phyloP scores from a whole-genome alignment of 805 yeast species.

The Starmerella ratchasimensis region DNA sequence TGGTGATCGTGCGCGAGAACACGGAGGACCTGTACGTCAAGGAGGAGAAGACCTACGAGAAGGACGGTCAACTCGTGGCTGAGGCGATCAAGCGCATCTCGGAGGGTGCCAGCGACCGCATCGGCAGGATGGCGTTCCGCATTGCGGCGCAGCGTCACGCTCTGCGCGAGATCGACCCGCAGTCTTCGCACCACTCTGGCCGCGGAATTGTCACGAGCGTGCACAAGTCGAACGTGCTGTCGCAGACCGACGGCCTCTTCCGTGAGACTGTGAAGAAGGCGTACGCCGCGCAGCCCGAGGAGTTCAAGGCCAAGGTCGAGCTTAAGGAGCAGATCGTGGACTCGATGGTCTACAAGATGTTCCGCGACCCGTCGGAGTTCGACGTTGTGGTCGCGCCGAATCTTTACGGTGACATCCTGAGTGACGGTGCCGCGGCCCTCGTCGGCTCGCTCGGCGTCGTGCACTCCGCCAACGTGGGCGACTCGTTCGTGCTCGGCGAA shows the following conservation, averaged over 20 bases:
- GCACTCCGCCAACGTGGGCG: constrained; percentile 97
- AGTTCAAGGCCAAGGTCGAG: constrained; percentile 39
- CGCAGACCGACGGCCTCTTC: constrained; percentile 88
- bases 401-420: constrained; percentile 90
- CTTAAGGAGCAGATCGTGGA: constrained; percentile 95
- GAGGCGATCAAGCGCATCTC: constrained; percentile 96
- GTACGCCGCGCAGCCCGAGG: constrained; percentile 35
- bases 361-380: constrained; percentile 93
- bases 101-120: constrained; percentile 70
- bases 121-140: constrained; percentile 82
- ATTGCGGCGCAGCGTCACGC: constrained; percentile 84
- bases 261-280: constrained; percentile 67
- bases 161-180: constrained; percentile 42
- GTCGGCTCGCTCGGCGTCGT: constrained; percentile 97
- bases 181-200: constrained; percentile 28
- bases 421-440: constrained; percentile 96
- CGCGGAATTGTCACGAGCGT: constrained; percentile 76
- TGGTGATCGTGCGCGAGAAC: constrained; percentile 97
- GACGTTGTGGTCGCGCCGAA: constrained; percentile 98
- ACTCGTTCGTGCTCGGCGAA: constrained; percentile 90
- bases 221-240: constrained; percentile 90
- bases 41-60: constrained; percentile 67
- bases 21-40: constrained; percentile 95
- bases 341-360: constrained; percentile 97
- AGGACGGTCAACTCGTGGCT: constrained; percentile 76